A percentile compares a stretch with the other conserved stretches of the same genome.
Conservation (phyloP, 2,329 filamentous ascomycete species). For the Sporothrix brasiliensis region DNA sequence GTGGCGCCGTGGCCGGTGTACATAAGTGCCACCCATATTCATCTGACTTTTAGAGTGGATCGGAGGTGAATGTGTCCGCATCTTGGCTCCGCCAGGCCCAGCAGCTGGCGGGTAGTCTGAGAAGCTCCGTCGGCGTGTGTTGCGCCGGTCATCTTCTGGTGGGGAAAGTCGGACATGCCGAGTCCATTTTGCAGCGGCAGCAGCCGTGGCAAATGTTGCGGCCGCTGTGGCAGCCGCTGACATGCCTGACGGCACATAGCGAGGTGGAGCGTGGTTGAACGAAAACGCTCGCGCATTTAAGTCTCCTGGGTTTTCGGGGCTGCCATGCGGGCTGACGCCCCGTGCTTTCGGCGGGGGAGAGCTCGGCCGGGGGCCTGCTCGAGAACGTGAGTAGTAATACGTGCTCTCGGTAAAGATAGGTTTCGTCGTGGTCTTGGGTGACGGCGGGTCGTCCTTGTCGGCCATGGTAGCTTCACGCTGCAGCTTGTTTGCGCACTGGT, state of each 20-base stretch:
- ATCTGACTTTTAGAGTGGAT: constrained; percentile 42
- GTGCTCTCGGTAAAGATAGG: constrained; percentile 39
- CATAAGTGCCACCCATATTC: constrained; percentile 42
- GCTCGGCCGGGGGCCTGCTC: constrained; percentile 27
- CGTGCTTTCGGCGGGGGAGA: constrained; percentile 11
- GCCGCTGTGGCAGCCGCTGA: constrained; percentile 28
- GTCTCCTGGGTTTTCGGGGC: constrained; percentile 38
- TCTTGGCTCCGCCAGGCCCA: constrained; percentile 33
- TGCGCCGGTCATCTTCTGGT: constrained; percentile 44
- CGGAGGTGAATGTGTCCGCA: constrained; percentile 28
- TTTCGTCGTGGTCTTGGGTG: constrained; percentile 31
- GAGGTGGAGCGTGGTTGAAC: constrained; percentile 49
- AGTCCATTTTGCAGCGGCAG: constrained; percentile 38
- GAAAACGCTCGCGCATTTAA: constrained; percentile 46
- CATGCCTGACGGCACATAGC: constrained; percentile 39
- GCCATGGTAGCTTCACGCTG: constrained; percentile 59
- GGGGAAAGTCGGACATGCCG: constrained; percentile 44
- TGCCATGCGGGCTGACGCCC: constrained; percentile 23
- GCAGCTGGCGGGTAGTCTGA: constrained; percentile 52
- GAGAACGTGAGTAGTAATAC: constrained; percentile 42
- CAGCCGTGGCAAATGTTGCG: constrained; percentile 27
- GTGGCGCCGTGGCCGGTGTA: constrained; percentile 47
- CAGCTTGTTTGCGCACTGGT: constrained; percentile 70
- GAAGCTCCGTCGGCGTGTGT: constrained; percentile 53
- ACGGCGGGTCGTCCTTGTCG: constrained; percentile 42